Base-by-base conservation (phyloP, 2,329 filamentous ascomycete species). In the Colletotrichum sp. region DNA sequence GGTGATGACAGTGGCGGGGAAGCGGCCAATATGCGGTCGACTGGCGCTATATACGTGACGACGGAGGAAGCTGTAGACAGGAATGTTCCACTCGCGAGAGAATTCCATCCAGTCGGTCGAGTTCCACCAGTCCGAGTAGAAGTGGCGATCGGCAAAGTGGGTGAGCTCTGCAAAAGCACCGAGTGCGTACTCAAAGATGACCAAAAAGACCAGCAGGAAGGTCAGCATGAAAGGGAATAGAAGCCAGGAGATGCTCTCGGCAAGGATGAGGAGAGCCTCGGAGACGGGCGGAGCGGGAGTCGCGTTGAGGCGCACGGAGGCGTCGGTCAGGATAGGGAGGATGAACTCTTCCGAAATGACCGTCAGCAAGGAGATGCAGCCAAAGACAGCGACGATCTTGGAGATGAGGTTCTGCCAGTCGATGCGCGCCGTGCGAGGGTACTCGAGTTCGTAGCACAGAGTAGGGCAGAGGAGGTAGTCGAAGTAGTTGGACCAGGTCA, bases 161-260 rank as follows among this genome's bases (percentile, higher is more conserved):
- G 96, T 98, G 79, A 98, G 94, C 84, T 99, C 97, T 16, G 96
- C 97, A 81, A 97, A 98, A 64, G 96, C 96, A 74, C 96, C 97
- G 39, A 98, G 91, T 13, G 98, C 91, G 84, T 98, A 99, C 84
- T 99, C 97, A 84, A 98, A 99, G 80, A 98, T 98, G 84, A 98
- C 96, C 74, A 99, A 92, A 87, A 99, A 99, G 71, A 98, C 96
- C 64, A 98, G 92, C 6, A 98, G 88, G 83, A 98, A 97, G 6
- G 94, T 98, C 76, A 98, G 90, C 95, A 98, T 98, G 85, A 98
- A 99, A 5, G 97, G 97, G 85, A 98, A 98, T 27, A 99, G 90
- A 22, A 99, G 91, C 88, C 95, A 93, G 73, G 94, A 96, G 82
- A 98, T 96, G 16, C 94, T 96, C 88, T 98, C 97, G 32, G 94